Conservation (phyloP, 1,284 basidiomycete genomes). For the Xanthoconium separans region DNA sequence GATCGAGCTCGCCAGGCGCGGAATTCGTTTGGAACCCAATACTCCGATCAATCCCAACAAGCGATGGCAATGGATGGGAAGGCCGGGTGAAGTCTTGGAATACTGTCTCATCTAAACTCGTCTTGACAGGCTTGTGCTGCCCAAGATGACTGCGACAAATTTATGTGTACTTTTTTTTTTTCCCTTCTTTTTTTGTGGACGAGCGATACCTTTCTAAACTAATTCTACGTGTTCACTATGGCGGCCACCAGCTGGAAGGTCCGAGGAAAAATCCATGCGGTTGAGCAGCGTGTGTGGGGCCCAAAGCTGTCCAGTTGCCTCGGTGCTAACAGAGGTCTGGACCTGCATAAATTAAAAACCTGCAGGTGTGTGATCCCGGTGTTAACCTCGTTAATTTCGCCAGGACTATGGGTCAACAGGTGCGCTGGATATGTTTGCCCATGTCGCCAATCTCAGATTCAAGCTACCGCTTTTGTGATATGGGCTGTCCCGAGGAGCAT, state of each 20-base stretch:
- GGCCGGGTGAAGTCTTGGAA: slow-evolving; percentile 62
- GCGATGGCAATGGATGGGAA: slow-evolving; percentile 84
- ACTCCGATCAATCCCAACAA: slow-evolving; percentile 63
- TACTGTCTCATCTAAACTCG: slow-evolving; percentile 32
- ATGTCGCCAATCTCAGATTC: too few species aligned
- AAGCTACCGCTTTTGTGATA: neutral
- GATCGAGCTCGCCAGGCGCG: slow-evolving; percentile 66
- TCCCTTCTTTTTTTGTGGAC: neutral
- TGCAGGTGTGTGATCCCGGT: too few species aligned
- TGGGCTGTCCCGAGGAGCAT: neutral
- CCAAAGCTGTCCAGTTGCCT: neutral
- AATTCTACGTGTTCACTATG: neutral
- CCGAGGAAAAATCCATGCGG: neutral
- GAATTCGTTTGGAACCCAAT: slow-evolving; percentile 71
- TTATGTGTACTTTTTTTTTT: neutral
- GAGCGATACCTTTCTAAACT: neutral
- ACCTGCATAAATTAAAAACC: neutral
- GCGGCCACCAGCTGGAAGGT: neutral
- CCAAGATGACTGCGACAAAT: neutral
- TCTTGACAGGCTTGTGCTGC: neutral
- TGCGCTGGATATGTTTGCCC: too few species aligned
- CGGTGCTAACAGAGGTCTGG: neutral
- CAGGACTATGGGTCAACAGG: too few species aligned
- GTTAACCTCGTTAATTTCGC: neutral
- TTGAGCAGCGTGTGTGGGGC: neutral